phyloP scores from a whole-genome alignment of 2,329 filamentous ascomycete genomes.

The Cladobotryum mycophilum region DNA sequence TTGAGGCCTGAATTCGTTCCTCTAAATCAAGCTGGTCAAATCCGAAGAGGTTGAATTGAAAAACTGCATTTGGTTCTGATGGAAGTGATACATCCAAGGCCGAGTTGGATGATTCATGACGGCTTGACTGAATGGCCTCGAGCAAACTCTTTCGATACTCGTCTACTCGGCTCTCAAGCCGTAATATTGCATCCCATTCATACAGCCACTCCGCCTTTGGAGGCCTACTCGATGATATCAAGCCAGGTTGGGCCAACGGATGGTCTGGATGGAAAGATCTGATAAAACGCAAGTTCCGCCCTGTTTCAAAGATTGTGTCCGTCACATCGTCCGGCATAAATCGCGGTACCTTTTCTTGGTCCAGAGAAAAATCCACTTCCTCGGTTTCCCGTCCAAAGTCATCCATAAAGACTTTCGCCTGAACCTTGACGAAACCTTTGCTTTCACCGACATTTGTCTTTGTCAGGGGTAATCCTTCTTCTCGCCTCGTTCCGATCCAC shows the following conservation, averaged over 20 bases:
- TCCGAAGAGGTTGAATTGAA: constrained; percentile 32
- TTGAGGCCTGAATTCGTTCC: constrained; percentile 43
- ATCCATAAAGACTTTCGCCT: constrained; percentile 48
- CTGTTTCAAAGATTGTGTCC: constrained; percentile 70
- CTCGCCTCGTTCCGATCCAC: constrained; percentile 66
- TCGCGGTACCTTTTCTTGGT: constrained; percentile 58
- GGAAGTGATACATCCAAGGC: not conserved
- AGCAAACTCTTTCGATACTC: constrained; percentile 28
- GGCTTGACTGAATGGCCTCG: constrained; percentile 16
- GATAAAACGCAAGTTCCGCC: constrained; percentile 68
- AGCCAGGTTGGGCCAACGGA: constrained; percentile 51
- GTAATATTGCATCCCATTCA: constrained; percentile 62
- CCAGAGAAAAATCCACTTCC: constrained; percentile 56
- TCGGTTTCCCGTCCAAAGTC: constrained; percentile 53
- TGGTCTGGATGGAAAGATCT: constrained; percentile 65
- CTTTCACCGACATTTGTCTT: constrained; percentile 38
- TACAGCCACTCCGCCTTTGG: constrained; percentile 63
- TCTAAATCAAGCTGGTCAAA: constrained; percentile 41
- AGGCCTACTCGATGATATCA: constrained; percentile 40
- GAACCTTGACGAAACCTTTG: constrained; percentile 56
- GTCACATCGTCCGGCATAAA: constrained; percentile 68
- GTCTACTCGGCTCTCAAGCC: constrained; percentile 53
- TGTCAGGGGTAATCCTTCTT: constrained; percentile 48
- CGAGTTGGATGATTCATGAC: not conserved
- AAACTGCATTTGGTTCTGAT: constrained; percentile 9